Base-by-base conservation (phyloP, 768 basidiomycete species). In the Boletus rufocinnamomeus region DNA sequence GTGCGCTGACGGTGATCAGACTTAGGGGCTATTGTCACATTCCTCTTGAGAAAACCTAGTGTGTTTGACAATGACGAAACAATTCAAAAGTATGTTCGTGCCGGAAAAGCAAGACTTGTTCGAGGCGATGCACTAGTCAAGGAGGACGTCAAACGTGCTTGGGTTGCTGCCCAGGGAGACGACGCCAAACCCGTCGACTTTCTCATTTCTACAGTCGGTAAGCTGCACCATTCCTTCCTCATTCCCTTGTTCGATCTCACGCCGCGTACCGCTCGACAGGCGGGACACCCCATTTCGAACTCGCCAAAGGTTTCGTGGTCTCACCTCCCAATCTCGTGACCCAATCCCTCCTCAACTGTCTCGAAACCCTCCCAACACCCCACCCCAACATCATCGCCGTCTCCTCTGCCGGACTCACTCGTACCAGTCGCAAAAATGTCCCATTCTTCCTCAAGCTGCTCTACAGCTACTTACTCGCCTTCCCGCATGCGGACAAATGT, bases 151-250 rank as follows among this genome's bases (percentile, higher is more conserved):
- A 57, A 75, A 58, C 72, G 69, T 17, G 84, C 77, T 3, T 88
- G 87, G 85, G 66, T 75, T 6, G 75, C 79, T 1, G 71, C 69
- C 0, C 58, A 64, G 53, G 72, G 68, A 2, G 69, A 66, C 13
- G 49, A 64, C 19, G 41, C 65, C 25, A 71, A 65, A 19, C 68
- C 73, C 2, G 77, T 88, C 52, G 85, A 87, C 59, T 62, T 81
- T 28, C 72, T 88, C 21, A 61, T 89, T 11, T 88, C 84, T 72
- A 81, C 86, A 6, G 77, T 89, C 57, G 88, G 87, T 82, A 62
- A 49, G 81, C 74, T 16, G 13, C 10, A 40, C 28, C 8, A 11
- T 44, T 48, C 27, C 13, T 6, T 30, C n/a, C 21, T n/a, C 11
- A 13, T 9, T 23, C 30, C 9, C 43, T 14, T 21, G 47, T 23